Percentiles rank a stretch among this genome's conserved stretches.
Conservation (phyloP, 495 filamentous ascomycete genomes). For the Daldinia decipiens region DNA sequence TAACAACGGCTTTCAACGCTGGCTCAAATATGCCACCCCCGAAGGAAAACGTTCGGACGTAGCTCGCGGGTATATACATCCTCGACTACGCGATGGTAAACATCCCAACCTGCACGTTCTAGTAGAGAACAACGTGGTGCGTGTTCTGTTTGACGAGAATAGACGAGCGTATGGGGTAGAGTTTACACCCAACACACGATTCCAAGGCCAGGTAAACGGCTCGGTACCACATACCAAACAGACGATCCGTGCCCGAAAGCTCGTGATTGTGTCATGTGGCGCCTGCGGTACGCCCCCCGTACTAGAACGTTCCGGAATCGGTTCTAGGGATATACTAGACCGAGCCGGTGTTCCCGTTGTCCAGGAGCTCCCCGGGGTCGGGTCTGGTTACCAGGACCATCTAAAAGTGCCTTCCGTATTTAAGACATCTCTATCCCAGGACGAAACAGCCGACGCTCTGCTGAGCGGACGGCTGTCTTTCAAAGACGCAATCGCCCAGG, state of each 20-base stretch:
- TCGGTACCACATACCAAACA: slow-evolving; percentile 33
- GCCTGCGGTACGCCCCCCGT: slow-evolving; percentile 64
- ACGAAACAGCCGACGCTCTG: slow-evolving; percentile 53
- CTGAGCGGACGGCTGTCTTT: slow-evolving; percentile 34
- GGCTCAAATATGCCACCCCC: slow-evolving; percentile 47
- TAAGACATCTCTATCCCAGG: slow-evolving; percentile 42
- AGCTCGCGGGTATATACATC: neutral
- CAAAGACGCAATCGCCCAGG: slow-evolving; percentile 39
- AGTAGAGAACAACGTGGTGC: slow-evolving; percentile 60
- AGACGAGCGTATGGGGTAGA: slow-evolving; percentile 49
- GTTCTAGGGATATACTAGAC: slow-evolving; percentile 41
- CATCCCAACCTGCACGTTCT: slow-evolving; percentile 64
- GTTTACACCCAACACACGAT: neutral
- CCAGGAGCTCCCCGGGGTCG: slow-evolving; percentile 60
- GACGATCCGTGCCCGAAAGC: slow-evolving; percentile 57
- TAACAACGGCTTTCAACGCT: slow-evolving; percentile 52
- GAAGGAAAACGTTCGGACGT: slow-evolving; percentile 61
- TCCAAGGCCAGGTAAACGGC: slow-evolving; percentile 35
- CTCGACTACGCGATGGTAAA: slow-evolving; percentile 42
- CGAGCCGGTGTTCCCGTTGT: slow-evolving; percentile 49
- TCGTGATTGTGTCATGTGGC: slow-evolving; percentile 69
- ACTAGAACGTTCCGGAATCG: slow-evolving; percentile 72
- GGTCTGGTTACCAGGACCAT: slow-evolving; percentile 63
- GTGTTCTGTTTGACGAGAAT: slow-evolving; percentile 61
- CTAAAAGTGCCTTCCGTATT: slow-evolving; percentile 50